Evolutionary conservation across 805 yeast species (phyloP).

Genomic region (Jamesozyma gamospora): DNA sequence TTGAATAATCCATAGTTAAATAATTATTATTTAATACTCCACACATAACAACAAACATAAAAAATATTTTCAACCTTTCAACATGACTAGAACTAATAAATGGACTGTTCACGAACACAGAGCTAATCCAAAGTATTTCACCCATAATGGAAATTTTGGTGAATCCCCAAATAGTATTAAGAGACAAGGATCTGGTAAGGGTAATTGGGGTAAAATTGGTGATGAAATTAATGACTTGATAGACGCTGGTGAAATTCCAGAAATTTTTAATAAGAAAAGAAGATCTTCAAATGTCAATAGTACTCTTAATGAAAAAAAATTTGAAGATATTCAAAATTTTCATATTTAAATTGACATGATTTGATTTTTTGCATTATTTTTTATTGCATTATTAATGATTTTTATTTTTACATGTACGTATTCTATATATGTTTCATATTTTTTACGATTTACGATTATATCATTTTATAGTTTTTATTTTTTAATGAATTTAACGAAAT

Average conservation of each 20-base stretch:
- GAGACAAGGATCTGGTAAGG: constrained; percentile 78
- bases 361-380: background rate
- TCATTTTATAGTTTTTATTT: no score
- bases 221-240: constrained; percentile 63
- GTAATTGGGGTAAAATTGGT: constrained; percentile 79
- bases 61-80: constrained; percentile 2
- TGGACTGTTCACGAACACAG: constrained; percentile 57
- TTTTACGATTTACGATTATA: background rate
- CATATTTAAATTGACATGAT: no score
- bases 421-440: background rate
- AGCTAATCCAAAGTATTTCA: constrained; percentile 60
- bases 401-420: background rate
- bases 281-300: constrained; percentile 39
- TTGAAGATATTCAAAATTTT: constrained; percentile 12
- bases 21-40: no score
- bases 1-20: no score
- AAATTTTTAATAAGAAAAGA: constrained; percentile 37
- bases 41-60: no score
- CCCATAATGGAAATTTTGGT: constrained; percentile 65
- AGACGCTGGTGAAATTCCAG: constrained; percentile 46
- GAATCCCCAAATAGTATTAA: constrained; percentile 68
- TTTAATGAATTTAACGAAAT: background rate
- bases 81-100: constrained; percentile 71
- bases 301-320: constrained; percentile 34
- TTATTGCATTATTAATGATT: background rate